These are phyloP conservation scores for Mycena pura DNA, from an alignment of 768 basidiomycete species.

Conservation along the genomic window DNA sequence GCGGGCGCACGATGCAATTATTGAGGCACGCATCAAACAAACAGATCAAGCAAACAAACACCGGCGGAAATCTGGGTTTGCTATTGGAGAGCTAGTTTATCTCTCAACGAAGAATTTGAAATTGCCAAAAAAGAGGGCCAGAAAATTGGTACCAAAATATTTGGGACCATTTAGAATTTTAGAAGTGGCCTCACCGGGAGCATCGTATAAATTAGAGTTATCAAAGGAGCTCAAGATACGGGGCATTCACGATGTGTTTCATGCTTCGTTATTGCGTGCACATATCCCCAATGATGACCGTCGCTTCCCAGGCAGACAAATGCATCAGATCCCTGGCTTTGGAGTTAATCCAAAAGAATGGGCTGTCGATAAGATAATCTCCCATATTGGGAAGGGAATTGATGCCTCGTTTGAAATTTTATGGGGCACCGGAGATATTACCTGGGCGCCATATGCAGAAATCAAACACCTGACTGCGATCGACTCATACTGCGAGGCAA, in stretches of 20 bases:
- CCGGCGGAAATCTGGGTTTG: slow-evolving; percentile 6
- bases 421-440: slow-evolving; percentile 20
- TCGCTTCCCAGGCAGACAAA: slow-evolving; percentile 33
- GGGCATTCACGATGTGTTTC: slow-evolving; percentile 35
- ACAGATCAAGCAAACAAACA: slow-evolving; percentile 32
- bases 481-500: no score
- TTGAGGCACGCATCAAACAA: slow-evolving; percentile 30
- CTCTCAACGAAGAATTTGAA: slow-evolving; percentile 24
- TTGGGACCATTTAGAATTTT: slow-evolving; percentile 20
- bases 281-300: slow-evolving; percentile 31
- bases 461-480: no score
- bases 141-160: slow-evolving; percentile 22
- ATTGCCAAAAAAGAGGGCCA: slow-evolving; percentile 19
- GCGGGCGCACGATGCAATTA: slow-evolving; percentile 39
- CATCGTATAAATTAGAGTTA: slow-evolving; percentile 34
- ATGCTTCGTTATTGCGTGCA: slow-evolving; percentile 31
- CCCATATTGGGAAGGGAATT: slow-evolving; percentile 20
- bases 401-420: slow-evolving; percentile 9
- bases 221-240: slow-evolving; percentile 18
- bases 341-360: slow-evolving; percentile 16
- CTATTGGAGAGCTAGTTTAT: slow-evolving; percentile 33
- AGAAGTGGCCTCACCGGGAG: slow-evolving; percentile 1
- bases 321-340: slow-evolving; percentile 25
- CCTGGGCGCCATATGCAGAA: no score
- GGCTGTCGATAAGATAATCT: slow-evolving; percentile 11